These are phyloP conservation scores for Kondoa subrosea DNA, from an alignment of 768 basidiomycete genomes.

Conservation along the genomic window DNA sequence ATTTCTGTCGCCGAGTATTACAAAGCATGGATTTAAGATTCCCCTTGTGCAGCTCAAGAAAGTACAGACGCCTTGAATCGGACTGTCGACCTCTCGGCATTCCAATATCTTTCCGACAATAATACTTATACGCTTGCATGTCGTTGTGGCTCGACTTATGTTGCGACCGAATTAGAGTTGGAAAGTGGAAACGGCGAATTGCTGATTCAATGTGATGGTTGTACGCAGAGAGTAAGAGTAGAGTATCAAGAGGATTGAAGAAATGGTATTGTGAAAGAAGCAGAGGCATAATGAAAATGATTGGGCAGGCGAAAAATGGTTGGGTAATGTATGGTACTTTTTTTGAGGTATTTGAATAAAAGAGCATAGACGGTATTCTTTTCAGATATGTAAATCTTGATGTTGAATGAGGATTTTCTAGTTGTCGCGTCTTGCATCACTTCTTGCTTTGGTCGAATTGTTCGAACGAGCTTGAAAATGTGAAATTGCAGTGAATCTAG, in stretches of 20 bases:
- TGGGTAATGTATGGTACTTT: neutral
- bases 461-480: too few relatives aligned
- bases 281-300: neutral
- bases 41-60: neutral
- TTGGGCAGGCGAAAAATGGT: neutral
- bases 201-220: neutral
- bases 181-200: neutral
- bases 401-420: too few relatives aligned
- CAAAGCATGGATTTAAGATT: neutral
- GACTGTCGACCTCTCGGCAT: neutral
- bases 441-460: too few relatives aligned
- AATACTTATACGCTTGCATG: neutral
- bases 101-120: neutral
- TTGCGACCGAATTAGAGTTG: neutral
- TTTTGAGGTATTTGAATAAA: too few relatives aligned
- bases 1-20: neutral
- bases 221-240: neutral
- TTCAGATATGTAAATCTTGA: too few relatives aligned
- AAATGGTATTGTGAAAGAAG: neutral
- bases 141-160: neutral
- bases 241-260: neutral
- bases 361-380: too few relatives aligned
- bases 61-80: neutral
- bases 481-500: too few relatives aligned
- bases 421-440: too few relatives aligned